Evolutionary conservation across 1,139 yeast species (phyloP).

Genomic region (Saccharomycopsis phalli): DNA sequence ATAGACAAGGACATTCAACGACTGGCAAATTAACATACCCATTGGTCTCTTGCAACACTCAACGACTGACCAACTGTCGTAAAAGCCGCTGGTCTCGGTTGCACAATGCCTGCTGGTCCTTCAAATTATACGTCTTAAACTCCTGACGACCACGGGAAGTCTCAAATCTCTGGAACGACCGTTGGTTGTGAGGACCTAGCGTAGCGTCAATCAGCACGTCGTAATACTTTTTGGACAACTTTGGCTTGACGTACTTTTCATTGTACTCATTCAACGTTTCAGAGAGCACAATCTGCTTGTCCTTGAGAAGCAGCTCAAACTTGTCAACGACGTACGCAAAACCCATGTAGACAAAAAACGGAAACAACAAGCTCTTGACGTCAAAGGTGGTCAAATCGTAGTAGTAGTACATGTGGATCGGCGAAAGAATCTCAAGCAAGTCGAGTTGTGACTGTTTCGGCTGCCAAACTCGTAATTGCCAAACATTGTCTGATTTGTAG

Average conservation of each 20-base stretch:
- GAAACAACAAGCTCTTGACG: background rate
- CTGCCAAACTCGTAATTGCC: slow-evolving; percentile 35
- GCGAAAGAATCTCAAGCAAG: slow-evolving; percentile 32
- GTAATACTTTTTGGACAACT: slow-evolving; percentile 32
- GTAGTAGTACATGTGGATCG: slow-evolving; percentile 26
- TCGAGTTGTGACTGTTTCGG: slow-evolving; percentile 29
- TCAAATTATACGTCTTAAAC: slow-evolving; percentile 2
- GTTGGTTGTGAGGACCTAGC: slow-evolving; percentile 26
- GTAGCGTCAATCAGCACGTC: slow-evolving; percentile 40
- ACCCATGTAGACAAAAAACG: slow-evolving; percentile 23
- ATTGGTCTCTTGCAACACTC: no score
- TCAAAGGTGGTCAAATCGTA: background rate
- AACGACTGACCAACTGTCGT: no score
- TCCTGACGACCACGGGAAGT: slow-evolving; percentile 16
- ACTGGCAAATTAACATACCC: no score
- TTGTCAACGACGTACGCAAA: slow-evolving; percentile 26
- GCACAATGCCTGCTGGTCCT: slow-evolving; percentile 7
- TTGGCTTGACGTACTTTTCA: slow-evolving; percentile 38
- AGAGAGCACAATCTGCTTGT: slow-evolving; percentile 39
- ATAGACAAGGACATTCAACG: no score
- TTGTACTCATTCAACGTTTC: slow-evolving; percentile 41
- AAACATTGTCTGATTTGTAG: no score
- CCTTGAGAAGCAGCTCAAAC: slow-evolving; percentile 32
- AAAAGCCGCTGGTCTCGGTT: background rate
- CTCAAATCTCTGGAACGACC: slow-evolving; percentile 21